These are phyloP conservation scores for Leptographium radiaticola DNA, from an alignment of 2,329 filamentous ascomycete species.

Conservation along the genomic window DNA sequence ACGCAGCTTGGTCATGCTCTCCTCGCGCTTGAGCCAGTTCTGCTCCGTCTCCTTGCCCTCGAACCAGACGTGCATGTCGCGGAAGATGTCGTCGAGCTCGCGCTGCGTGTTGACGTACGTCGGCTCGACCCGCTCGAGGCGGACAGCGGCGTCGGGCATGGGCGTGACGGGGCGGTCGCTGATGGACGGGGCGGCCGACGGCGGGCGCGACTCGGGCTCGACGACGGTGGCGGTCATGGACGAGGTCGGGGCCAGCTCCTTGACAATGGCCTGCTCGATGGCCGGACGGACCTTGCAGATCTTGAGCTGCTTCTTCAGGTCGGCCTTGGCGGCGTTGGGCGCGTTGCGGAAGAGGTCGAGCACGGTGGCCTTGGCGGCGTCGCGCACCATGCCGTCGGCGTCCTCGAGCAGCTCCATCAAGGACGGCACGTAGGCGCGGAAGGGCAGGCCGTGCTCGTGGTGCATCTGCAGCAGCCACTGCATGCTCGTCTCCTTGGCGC, in stretches of 20 bases:
- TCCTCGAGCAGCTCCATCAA: conserved; percentile 84
- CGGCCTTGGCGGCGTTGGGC: conserved; percentile 71
- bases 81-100: conserved; percentile 79
- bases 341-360: conserved; percentile 79
- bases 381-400: conserved; percentile 75
- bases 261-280: conserved; percentile 70
- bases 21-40: conserved; percentile 83
- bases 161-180: conserved; percentile 46
- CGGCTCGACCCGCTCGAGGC: conserved; percentile 61
- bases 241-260: conserved; percentile 48
- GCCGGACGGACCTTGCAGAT: conserved; percentile 75
- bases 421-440: conserved; percentile 68
- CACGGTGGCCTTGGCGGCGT: conserved; percentile 68
- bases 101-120: conserved; percentile 71
- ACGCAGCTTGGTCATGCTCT: conserved; percentile 63
- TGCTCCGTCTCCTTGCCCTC: conserved; percentile 82
- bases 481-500: conserved; percentile 75
- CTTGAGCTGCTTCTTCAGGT: conserved; percentile 76
- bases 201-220: conserved; percentile 19
- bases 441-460: conserved; percentile 63
- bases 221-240: conserved; percentile 18
- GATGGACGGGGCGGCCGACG: conserved; percentile 26
- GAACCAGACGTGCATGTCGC: conserved; percentile 68
- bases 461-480: conserved; percentile 84
- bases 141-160: conserved; percentile 40